Base-by-base conservation (phyloP, 768 basidiomycete species). In the Pulveroboletus sp. region DNA sequence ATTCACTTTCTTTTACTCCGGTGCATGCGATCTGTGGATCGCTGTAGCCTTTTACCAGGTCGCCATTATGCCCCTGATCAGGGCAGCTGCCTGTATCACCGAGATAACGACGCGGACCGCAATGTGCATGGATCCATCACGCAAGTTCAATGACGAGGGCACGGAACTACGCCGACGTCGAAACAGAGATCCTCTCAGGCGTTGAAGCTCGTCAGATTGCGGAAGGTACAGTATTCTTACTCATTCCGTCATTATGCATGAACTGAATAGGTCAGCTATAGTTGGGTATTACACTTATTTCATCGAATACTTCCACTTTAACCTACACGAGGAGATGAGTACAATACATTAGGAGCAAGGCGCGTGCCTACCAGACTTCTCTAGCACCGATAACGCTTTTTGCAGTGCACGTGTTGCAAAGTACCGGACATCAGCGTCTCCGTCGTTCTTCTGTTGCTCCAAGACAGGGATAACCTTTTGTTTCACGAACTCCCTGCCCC, bases 391-490 rank as follows among this genome's bases (percentile, higher is more conserved):
- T 44, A 69, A 60, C 28, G 74, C 73, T 57, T 76, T 77, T 64
- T 89, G 86, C 47, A 89, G 72, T 40, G 91, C 93, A 52, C 87
- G 85, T 40, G 79, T 73, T 12, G 93, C 89, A 69, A 94, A 96
- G 73, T 89, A 98, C 63, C 93, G 83, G 43, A 99, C 96, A 74
- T 99, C 96, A 18, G 95, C 92, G 70, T 99, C 96, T 41, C 75
- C 70, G 65, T 99, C 96, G 54, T 81, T 82, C 72, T 89, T 86
- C 70, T 92, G 81, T 59, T 85, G 86, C 60, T 95, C 88, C 58
- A 98, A 68, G 17, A 81, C 80, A n/a, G 94, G 91, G 14, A 87
- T 68, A 50, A 97, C 78, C 67, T 81, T 84, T 55, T 83, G 76
- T 56, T 78, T 76, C 24, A 88, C 76, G 52, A 98, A 79, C 54